Percentiles rank a stretch among this genome's conserved stretches.
Evolutionary conservation across 805 yeast genomes (phyloP).

Genomic region (Saturnispora hagleri): DNA sequence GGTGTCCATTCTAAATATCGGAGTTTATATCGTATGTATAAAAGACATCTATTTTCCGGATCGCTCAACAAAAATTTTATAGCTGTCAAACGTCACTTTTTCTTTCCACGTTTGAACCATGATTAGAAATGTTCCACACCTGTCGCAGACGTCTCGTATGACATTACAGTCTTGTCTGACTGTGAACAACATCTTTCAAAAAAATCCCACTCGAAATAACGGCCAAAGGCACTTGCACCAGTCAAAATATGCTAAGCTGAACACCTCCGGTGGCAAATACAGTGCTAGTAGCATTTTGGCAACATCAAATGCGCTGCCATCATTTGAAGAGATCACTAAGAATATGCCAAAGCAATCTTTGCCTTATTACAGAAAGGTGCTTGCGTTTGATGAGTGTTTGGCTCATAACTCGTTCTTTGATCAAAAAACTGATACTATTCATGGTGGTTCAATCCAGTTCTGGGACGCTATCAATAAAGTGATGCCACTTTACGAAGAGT

Average conservation of each 20-base stretch:
- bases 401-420: constrained; percentile 28
- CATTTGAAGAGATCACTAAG: constrained; percentile 11
- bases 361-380: constrained; percentile 42
- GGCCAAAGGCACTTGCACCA: constrained; percentile 6
- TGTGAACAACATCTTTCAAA: constrained; percentile 15
- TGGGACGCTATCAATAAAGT: constrained; percentile 44
- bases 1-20: neutral
- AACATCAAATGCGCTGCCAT: constrained; percentile 7
- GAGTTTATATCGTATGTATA: neutral
- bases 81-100: neutral
- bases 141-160: constrained; percentile 8
- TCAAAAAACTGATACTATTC: constrained; percentile 27
- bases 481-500: constrained; percentile 40
- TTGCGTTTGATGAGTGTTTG: constrained; percentile 43
- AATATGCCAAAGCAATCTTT: constrained; percentile 26
- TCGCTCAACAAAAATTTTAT: neutral
- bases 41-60: neutral
- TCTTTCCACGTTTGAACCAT: constrained; percentile 1
- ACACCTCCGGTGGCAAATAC: neutral
- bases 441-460: constrained; percentile 30
- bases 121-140: constrained; percentile 18
- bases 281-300: neutral
- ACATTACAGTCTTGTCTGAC: constrained; percentile 19
- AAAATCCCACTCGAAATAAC: neutral
- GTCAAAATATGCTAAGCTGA: constrained; percentile 1